Base-by-base conservation (phyloP, 345 rosid species). In the Dimocarpus longan region DNA sequence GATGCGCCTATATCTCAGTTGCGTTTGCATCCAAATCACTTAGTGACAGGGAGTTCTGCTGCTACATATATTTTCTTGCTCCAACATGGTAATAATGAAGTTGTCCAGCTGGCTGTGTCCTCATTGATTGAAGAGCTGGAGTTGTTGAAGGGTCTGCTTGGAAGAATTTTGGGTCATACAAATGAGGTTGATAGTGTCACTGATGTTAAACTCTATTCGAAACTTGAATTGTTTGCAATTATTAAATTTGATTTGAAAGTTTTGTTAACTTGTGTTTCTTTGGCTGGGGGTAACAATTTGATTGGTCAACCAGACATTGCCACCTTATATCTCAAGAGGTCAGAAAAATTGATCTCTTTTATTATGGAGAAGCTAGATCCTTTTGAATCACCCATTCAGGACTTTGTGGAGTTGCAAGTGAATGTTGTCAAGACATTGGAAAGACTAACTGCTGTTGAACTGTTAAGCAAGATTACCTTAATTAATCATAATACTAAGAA, bases 231-330 rank as follows among this genome's bases (percentile, higher is more conserved):
- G 80, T 77, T 85, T 87, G 91, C 97, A 19, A 67, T 95, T 75
- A 67, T 92, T 70, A 93, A 92, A 70, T 95, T 95, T 87, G 98
- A 95, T 87, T 86, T 95, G 88, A 95, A 95, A 86, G 97, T 91
- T 80, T 73, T 93, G 73, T 85, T 91, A 82, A 86, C 92, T 24
- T 88, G 95, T 80, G 87, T 87, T 76, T 81, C 88, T 74, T 80
- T 88, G 75, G 83, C 83, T 78, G 92, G 85, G 74, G 77, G 63
- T 71, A 82, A 75, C 80, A 81, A 48, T 79, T 84, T 89, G 87
- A 85, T 83, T 88, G 88, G 82, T 76, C 85, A 84, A 75, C 93
- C 93, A 67, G 89, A 86, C 57, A 81, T 88, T 48, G 88, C 93
- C 18, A 73, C 82, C 78, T 81, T 91, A 82, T 92, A 90, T 89